Percentiles rank a stretch among this genome's conserved stretches.
phyloP scores from a whole-genome alignment of 495 filamentous ascomycete genomes.

The Xylaria telfairii region DNA sequence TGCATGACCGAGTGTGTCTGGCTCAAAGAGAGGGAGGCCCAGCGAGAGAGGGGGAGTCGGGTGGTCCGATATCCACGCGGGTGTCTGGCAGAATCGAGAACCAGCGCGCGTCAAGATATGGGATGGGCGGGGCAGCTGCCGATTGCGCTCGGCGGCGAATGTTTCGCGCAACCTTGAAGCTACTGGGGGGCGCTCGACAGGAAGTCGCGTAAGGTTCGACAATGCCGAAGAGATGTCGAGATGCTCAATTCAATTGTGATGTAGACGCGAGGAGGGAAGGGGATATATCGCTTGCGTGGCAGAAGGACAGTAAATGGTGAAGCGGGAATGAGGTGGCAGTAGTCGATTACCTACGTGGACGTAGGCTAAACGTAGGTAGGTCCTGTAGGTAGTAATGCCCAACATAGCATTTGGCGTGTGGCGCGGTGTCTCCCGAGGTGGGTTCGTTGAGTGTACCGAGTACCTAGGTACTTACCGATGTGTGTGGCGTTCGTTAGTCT shows the following conservation, averaged over 20 bases:
- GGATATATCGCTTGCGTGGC: slow-evolving; percentile 18
- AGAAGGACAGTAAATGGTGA: background rate
- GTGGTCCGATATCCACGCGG: slow-evolving; percentile 21
- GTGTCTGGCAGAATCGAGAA: slow-evolving; percentile 18
- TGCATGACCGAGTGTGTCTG: slow-evolving; percentile 52
- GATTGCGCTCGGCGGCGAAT: slow-evolving; percentile 26
- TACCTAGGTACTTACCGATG: background rate
- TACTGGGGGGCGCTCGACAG: background rate
- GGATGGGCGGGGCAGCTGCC: slow-evolving; percentile 21
- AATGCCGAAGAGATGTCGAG: background rate
- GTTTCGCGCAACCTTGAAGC: slow-evolving; percentile 6
- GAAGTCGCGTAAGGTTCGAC: background rate
- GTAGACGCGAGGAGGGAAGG: background rate
- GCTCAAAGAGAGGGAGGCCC: background rate
- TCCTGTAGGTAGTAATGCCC: background rate
- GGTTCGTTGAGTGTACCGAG: background rate
- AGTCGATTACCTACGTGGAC: slow-evolving; percentile 23
- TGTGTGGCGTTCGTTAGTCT: background rate
- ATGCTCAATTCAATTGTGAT: slow-evolving; percentile 13
- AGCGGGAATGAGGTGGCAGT: slow-evolving; percentile 23
- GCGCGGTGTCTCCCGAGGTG: slow-evolving; percentile 3
- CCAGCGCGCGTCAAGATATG: slow-evolving; percentile 15
- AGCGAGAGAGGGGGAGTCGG: background rate
- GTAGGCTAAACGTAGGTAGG: background rate
- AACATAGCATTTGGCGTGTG: background rate